Evolutionary conservation across 352 stramenopile genomes (phyloP).

Genomic region (Pelagophyceae sp.): DNA sequence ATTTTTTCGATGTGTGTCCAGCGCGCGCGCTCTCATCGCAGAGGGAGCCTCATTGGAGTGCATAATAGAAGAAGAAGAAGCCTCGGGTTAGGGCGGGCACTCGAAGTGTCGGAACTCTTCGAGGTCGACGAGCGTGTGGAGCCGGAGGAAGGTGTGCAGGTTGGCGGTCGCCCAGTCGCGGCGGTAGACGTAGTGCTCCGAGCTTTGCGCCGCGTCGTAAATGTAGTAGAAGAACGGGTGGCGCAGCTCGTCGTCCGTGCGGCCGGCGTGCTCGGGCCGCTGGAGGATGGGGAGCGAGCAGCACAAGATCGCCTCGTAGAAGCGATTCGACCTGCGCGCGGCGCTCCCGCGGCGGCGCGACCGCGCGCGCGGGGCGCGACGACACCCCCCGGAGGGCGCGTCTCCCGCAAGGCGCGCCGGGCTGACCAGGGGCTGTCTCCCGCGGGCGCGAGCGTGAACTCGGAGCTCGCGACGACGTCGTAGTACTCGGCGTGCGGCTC

Average conservation of each 20-base stretch:
- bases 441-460: conserved; percentile 5
- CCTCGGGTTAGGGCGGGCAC: neutral
- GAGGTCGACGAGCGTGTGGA: neutral
- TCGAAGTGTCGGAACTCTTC: neutral
- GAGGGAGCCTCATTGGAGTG: too few species aligned
- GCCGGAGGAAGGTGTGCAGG: neutral
- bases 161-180: neutral
- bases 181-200: neutral
- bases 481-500: neutral
- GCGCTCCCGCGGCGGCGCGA: too few species aligned
- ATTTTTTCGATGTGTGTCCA: too few species aligned
- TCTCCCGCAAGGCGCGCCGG: neutral
- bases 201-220: neutral
- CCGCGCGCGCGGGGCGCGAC: neutral
- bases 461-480: neutral
- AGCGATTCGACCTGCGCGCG: neutral
- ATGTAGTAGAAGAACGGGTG: neutral
- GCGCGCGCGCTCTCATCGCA: too few species aligned
- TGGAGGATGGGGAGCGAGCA: conserved; percentile 16
- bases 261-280: conserved; percentile 13
- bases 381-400: neutral
- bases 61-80: too few species aligned
- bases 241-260: conserved; percentile 7
- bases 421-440: neutral
- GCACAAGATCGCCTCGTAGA: conserved; percentile 14